Conservation (phyloP, 805 yeast species). For the Komagataella pastoris region DNA sequence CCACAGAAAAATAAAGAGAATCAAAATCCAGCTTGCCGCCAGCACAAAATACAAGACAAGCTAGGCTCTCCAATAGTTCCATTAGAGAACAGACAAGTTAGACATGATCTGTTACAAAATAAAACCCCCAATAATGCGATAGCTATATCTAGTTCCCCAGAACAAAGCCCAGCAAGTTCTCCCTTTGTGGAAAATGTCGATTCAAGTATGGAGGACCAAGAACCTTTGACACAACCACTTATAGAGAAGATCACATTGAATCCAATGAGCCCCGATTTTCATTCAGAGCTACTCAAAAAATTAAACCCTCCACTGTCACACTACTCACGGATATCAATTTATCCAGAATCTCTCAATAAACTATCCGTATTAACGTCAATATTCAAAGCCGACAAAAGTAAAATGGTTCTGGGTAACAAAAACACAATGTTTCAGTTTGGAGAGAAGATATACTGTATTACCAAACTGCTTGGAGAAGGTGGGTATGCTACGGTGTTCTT, state of each 20-base stretch:
- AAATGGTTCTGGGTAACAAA: conserved; percentile 12
- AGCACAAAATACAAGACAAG: conserved; percentile 3
- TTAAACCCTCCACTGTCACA: conserved; percentile 21
- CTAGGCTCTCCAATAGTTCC: conserved; percentile 2
- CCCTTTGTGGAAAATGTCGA: conserved; percentile 35
- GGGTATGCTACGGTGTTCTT: conserved; percentile 69
- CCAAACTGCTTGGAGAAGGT: conserved; percentile 60
- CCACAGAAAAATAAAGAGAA: conserved; percentile 2
- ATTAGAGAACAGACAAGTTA: not conserved
- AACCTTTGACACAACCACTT: conserved; percentile 4
- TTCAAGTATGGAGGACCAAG: not conserved
- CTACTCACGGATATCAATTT: conserved; percentile 1
- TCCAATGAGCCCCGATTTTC: conserved; percentile 29
- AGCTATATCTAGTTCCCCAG: not conserved
- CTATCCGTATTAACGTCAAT: conserved; percentile 6
- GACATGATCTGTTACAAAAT: not conserved
- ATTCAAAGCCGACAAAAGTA: not conserved
- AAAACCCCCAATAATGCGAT: not conserved
- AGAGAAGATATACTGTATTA: conserved; percentile 31
- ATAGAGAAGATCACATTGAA: conserved; percentile 5
- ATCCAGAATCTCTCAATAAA: conserved; percentile 5
- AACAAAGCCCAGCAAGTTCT: conserved; percentile 27
- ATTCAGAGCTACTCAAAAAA: conserved; percentile 22
- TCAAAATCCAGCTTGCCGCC: not conserved
- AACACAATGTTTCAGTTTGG: conserved; percentile 29